Conservation (phyloP, 2,329 filamentous ascomycete genomes). For the Gaeumannomyces tritici region DNA sequence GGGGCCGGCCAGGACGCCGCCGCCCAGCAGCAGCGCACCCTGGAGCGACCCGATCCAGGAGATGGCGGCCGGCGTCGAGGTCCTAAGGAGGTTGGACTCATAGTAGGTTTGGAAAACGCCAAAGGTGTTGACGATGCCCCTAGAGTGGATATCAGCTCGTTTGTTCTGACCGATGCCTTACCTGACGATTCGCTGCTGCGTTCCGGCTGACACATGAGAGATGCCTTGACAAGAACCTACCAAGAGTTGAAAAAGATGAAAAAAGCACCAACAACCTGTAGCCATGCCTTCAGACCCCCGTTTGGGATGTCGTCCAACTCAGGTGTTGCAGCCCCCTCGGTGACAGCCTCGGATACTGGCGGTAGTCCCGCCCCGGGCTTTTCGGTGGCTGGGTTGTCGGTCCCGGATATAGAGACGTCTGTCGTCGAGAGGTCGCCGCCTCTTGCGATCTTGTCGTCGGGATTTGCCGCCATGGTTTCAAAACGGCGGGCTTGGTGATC, state of each 20-base stretch:
- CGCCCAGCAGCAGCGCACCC: conserved; percentile 31
- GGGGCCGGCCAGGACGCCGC: conserved; percentile 32
- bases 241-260: conserved; percentile 49
- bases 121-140: conserved; percentile 31
- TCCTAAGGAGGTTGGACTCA: conserved; percentile 19
- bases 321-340: neutral
- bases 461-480: neutral
- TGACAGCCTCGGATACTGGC: neutral
- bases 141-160: neutral
- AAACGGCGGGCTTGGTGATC: neutral
- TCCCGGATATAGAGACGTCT: neutral
- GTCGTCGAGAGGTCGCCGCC: neutral
- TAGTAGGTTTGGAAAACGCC: conserved; percentile 49
- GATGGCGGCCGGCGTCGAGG: conserved; percentile 20
- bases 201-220: neutral
- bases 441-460: neutral
- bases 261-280: conserved; percentile 41
- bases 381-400: neutral
- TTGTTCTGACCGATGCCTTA: neutral
- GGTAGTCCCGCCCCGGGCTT: neutral
- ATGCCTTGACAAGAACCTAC: neutral
- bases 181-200: neutral
- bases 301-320: conserved; percentile 17
- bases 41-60: conserved; percentile 38
- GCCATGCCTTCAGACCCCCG: conserved; percentile 45